A percentile compares a stretch with the other conserved stretches of the same genome.
phyloP scores from a whole-genome alignment of 2,329 filamentous ascomycete species.

The Aureobasidium sp. region DNA sequence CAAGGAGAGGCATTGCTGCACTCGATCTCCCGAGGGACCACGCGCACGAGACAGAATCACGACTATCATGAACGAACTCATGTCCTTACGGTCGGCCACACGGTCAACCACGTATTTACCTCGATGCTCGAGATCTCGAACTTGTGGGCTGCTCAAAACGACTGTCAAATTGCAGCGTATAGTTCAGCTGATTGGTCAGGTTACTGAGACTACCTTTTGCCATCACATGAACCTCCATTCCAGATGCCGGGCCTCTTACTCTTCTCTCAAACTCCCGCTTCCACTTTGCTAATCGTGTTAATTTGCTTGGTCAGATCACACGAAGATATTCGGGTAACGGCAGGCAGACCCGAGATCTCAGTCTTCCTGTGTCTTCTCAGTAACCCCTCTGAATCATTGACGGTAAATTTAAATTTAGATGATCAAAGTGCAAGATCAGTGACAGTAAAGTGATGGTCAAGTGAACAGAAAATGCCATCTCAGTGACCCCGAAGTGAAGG shows the following conservation, averaged over 20 bases:
- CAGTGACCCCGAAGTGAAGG: background rate
- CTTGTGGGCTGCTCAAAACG: background rate
- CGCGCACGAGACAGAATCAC: background rate
- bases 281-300: background rate
- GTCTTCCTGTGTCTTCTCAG: background rate
- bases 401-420: background rate
- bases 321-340: too few species aligned
- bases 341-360: background rate
- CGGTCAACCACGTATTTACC: background rate
- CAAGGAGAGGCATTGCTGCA: background rate
- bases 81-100: background rate
- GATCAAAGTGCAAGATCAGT: background rate
- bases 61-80: background rate
- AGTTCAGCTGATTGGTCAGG: too few species aligned
- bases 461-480: background rate
- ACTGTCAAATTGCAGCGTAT: background rate
- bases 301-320: background rate
- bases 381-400: background rate
- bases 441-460: background rate
- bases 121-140: background rate
- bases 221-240: too few species aligned
- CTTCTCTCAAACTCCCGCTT: background rate
- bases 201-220: background rate
- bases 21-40: background rate
- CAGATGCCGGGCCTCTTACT: background rate